Evolutionary conservation across 139 green algal species (phyloP), one percentile per base, ranked within the genome.

Genomic region (Coccomyxa sp.): DNA sequence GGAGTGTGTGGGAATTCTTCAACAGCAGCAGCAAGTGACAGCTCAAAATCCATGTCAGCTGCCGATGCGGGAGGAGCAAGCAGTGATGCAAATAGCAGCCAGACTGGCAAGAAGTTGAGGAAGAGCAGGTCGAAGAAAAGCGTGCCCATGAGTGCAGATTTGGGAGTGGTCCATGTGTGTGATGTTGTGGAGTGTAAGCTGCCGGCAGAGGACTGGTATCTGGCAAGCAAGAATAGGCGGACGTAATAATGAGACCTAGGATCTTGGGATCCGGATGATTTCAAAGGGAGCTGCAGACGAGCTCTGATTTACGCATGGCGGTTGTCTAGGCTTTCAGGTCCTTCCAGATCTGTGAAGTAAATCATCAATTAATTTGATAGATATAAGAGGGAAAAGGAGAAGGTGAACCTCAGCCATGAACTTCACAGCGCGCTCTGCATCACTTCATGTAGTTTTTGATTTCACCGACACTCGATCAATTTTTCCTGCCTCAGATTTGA

Each of bases 131-230:
- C 75, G 78, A 59, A 58, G 81, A 63, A 58, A 12, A 25, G 9
- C 71, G 63, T 1, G 21, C 21, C 75, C 58, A 32, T 84, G 82
- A 67, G 76, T 74, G 15, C 30, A 58, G 45, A 59, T 17, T 63
- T 84, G 84, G 88, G 88, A 27, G 82, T 82, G 3, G 25, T 83
- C 16, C 91, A 95, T 78, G 17, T 95, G 4, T 95, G 92, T 76
- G 92, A 95, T 51, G 58, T 87, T 30, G 78, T 87, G 28, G 84
- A 81, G 17, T 95, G 92, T 87, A 75, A 77, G 68, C 85, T 95
- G 76, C 91, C 92, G 27, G 27, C 84, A 15, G 81, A 88, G 16
- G 81, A 88, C 13, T 94, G 89, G 74, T 95, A 82, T 78, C 28
- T 78, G 30, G 58, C 17, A 1, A 78, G 58, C 30, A 81, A 82